Conservation (phyloP, 805 yeast genomes). For the Candida nitratophila region DNA sequence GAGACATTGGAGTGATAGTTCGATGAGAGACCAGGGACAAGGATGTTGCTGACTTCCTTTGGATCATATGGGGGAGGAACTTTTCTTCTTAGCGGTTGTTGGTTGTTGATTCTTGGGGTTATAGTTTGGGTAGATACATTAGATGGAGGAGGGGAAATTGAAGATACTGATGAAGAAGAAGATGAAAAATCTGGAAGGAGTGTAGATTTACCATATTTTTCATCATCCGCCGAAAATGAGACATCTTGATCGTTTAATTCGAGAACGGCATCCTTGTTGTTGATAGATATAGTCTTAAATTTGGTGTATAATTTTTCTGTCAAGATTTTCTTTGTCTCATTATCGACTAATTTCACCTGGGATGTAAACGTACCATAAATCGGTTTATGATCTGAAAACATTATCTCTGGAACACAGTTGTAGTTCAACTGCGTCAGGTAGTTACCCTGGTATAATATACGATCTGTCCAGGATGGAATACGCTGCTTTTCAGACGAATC, state of each 20-base stretch:
- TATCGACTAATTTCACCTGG: conserved; percentile 63
- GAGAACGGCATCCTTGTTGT: conserved; percentile 11
- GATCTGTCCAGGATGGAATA: conserved; percentile 95
- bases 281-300: conserved; percentile 31
- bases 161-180: conserved; percentile 11
- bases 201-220: conserved; percentile 2
- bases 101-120: conserved; percentile 2
- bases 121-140: no score
- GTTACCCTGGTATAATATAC: conserved; percentile 63
- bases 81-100: conserved; percentile 10
- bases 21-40: not conserved
- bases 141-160: conserved; percentile 8
- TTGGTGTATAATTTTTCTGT: conserved; percentile 52
- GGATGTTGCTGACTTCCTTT: not conserved
- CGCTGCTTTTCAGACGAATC: conserved; percentile 91
- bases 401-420: conserved; percentile 50
- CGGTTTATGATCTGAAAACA: conserved; percentile 86
- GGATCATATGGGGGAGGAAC: conserved; percentile 6
- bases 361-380: conserved; percentile 76
- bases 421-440: conserved; percentile 59
- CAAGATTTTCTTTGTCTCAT: conserved; percentile 46
- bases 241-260: conserved; percentile 23
- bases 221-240: conserved; percentile 3
- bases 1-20: not conserved
- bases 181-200: conserved; percentile 4